Evolutionary conservation across 2,329 filamentous ascomycete species (phyloP), one percentile per base, ranked within the genome.

Genomic region (Dactylella cylindrospora): DNA sequence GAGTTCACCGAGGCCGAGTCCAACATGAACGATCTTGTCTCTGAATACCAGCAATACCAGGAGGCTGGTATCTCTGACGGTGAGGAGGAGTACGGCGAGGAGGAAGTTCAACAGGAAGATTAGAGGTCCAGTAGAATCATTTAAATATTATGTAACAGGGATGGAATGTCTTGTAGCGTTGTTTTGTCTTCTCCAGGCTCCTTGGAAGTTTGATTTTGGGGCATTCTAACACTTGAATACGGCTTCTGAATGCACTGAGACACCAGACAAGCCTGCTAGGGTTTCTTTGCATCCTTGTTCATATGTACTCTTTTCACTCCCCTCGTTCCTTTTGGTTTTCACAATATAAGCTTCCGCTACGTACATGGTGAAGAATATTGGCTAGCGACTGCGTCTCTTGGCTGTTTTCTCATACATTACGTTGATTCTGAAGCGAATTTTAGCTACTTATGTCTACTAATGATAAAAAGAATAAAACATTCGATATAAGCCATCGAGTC

Each of bases 1-100:
- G 93, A 98, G 81, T 98, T 98, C 82, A 98, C 93, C 74, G 93
- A 98, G 84, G 93, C 93, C 71, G 93, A 98, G 85, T 95, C 88
- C 79, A 98, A 98, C 83, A 97, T 98, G 93, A 97, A 98, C 82
- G 93, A 98, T 77, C 81, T 98, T 74, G 91, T 98, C 72, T 95
- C 90, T 66, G 93, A 98, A 78, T 98, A 98, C 82, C 93, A 97
- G 84, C 93, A 98, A 79, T 98, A 98, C 85, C 93, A 98, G 84
- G 93, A 98, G 77, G 93, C 93, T 75, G 88, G 88, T 72, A 84
- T 96, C 77, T 94, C 93, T 65, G 93, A 98, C 78, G 91, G 89
- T 71, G 91, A 97, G 79, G 90, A 95, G 79, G 90, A 95, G 75
- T 90, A 94, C 74, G 78, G 76, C 73, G 86, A 86, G 72, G 89